Evolutionary conservation across 352 stramenopile genomes (phyloP).

Genomic region (Pythium brassicae): DNA sequence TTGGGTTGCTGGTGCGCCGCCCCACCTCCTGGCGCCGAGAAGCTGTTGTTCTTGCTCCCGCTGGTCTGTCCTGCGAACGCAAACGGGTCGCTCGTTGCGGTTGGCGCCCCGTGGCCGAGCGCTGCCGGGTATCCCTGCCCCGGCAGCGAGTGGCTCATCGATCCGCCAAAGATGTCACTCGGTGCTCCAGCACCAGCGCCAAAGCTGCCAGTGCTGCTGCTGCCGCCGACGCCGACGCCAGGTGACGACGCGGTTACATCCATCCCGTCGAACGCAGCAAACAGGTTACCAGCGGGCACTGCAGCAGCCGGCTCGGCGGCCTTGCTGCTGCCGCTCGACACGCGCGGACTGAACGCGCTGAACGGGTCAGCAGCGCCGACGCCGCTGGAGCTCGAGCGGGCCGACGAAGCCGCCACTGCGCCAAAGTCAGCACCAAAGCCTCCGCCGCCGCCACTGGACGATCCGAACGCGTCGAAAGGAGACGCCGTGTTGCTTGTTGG

Average conservation of each 20-base stretch:
- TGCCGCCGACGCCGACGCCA: slow-evolving; percentile 1
- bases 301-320: slow-evolving; percentile 9
- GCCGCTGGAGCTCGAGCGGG: slow-evolving; percentile 20
- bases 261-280: slow-evolving; percentile 62
- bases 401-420: slow-evolving; percentile 14
- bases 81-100: slow-evolving; percentile 37
- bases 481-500: slow-evolving; percentile 5
- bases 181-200: neutral
- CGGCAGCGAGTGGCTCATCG: slow-evolving; percentile 1
- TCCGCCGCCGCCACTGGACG: slow-evolving; percentile 7
- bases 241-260: slow-evolving; percentile 14
- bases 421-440: slow-evolving; percentile 28
- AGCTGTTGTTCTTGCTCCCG: slow-evolving; percentile 15
- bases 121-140: slow-evolving; percentile 7
- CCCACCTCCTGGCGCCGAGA: slow-evolving; percentile 2
- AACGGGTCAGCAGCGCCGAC: slow-evolving; percentile 16
- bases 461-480: slow-evolving; percentile 26
- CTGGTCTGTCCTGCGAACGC: slow-evolving; percentile 27
- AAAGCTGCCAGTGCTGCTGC: slow-evolving; percentile 15
- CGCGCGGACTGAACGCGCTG: slow-evolving; percentile 17
- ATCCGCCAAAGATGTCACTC: slow-evolving; percentile 7
- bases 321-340: slow-evolving; percentile 14
- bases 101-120: neutral
- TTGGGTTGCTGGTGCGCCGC: slow-evolving; percentile 1
- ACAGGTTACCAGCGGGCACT: slow-evolving; percentile 31